A percentile compares a stretch with the other conserved stretches of the same genome.
Conservation (phyloP, 75 land plant genomes). For the Picea glauca region DNA sequence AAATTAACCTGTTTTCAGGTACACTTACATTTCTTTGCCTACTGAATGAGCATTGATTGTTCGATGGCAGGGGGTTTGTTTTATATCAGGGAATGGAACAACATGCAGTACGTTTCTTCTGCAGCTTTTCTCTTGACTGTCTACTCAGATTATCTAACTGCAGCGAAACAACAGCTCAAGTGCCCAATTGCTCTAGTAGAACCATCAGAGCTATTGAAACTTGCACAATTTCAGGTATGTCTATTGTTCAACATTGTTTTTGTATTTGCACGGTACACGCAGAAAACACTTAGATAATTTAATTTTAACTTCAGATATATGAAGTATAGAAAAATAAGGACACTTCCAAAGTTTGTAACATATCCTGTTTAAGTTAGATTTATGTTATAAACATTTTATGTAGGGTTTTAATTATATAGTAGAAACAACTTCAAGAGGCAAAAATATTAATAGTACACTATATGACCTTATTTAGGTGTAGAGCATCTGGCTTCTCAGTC, state of each 20-base stretch:
- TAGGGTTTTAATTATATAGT: no score
- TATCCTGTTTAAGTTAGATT: no score
- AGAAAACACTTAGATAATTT: no score
- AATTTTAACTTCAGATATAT: no score
- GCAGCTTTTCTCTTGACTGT: constrained; percentile 71
- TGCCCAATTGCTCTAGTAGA: constrained; percentile 16
- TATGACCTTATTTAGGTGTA: no score
- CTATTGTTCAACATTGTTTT: neutral
- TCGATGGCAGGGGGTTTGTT: constrained; percentile 57
- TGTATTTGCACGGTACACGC: no score
- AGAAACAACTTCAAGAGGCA: no score
- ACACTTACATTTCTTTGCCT: neutral
- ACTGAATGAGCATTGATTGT: neutral
- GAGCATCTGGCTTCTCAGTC: no score
- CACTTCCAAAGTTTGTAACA: no score
- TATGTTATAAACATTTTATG: no score
- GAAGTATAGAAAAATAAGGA: no score
- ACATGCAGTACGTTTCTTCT: constrained; percentile 83
- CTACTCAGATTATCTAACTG: constrained; percentile 58
- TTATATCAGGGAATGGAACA: constrained; percentile 80
- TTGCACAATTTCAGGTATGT: constrained; percentile 41
- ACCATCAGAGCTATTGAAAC: constrained; percentile 21
- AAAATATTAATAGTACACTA: no score
- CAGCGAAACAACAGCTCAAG: constrained; percentile 15
- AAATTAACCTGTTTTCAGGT: neutral